Percentiles rank a stretch among this genome's conserved stretches.
These are phyloP conservation scores for Teunomyces funiuensis DNA, from an alignment of 805 yeast genomes.

Conservation along the genomic window DNA sequence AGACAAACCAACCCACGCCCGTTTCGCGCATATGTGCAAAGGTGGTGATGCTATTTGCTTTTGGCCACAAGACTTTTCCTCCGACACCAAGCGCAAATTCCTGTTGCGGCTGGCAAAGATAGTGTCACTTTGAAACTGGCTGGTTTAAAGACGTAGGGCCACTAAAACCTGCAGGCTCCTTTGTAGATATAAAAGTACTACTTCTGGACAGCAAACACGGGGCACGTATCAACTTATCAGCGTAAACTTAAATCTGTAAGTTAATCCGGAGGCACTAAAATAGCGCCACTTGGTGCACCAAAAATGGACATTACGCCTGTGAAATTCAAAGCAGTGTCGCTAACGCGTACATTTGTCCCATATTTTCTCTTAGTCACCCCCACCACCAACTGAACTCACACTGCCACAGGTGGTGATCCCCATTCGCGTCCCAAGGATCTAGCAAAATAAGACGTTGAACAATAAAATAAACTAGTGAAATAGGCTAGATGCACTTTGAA, in stretches of 20 bases:
- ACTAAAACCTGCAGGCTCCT: too few relatives aligned
- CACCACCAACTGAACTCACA: not conserved
- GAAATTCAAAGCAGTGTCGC: too few relatives aligned
- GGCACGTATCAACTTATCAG: too few relatives aligned
- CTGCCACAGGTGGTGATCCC: not conserved
- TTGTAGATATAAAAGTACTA: too few relatives aligned
- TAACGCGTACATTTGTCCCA: too few relatives aligned
- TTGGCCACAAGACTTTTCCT: too few relatives aligned
- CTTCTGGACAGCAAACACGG: too few relatives aligned
- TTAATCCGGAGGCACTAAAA: too few relatives aligned
- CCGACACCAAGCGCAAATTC: slow-evolving; percentile 5
- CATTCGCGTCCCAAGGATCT: not conserved
- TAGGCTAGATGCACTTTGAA: not conserved
- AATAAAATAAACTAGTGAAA: slow-evolving; percentile 2
- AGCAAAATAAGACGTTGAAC: slow-evolving; percentile 5
- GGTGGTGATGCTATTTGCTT: slow-evolving; percentile 1
- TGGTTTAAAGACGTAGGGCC: too few relatives aligned
- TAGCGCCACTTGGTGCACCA: too few relatives aligned
- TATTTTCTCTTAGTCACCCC: not conserved
- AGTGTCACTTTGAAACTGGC: not conserved
- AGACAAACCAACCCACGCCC: slow-evolving; percentile 2
- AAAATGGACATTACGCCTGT: too few relatives aligned
- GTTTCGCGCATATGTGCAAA: slow-evolving; percentile 2
- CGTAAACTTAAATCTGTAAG: not conserved
- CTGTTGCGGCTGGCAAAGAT: slow-evolving; percentile 2